Conservation (phyloP, 1,139 yeast species). For the Casaregolazyma suthepensis region DNA sequence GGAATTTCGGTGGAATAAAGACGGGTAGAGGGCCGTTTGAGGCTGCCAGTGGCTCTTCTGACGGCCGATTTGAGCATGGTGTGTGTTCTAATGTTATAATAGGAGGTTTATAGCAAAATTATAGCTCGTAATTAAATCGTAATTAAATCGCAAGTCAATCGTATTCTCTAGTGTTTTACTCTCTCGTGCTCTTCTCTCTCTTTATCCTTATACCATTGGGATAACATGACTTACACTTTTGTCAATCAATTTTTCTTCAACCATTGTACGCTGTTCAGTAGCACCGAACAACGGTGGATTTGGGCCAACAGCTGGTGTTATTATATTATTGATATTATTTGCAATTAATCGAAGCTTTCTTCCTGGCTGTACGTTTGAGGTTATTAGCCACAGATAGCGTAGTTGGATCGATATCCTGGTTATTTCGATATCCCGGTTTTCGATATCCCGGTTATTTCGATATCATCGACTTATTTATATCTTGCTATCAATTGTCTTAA, state of each 20-base stretch:
- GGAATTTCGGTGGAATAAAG: conserved; percentile 3
- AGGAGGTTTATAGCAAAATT: no score
- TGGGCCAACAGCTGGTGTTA: background rate
- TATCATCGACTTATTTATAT: background rate
- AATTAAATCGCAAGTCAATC: background rate
- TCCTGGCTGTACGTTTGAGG: background rate
- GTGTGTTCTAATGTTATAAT: no score
- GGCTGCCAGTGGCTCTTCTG: background rate
- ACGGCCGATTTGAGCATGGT: background rate
- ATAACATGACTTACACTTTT: background rate
- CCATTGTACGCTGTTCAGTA: background rate
- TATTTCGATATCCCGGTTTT: background rate
- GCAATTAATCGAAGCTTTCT: background rate
- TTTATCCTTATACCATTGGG: background rate
- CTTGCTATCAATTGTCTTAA: background rate
- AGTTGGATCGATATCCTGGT: background rate
- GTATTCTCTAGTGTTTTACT: no score
- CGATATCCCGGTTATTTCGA: background rate
- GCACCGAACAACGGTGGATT: background rate
- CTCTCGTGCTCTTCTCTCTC: background rate
- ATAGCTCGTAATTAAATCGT: no score
- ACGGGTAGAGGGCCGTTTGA: background rate
- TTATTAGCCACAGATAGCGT: background rate
- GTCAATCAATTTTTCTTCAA: background rate
- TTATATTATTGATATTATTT: background rate